These are phyloP conservation scores for Aspergillus homomorphus DNA, from an alignment of 495 filamentous ascomycete genomes.

Conservation along the genomic window DNA sequence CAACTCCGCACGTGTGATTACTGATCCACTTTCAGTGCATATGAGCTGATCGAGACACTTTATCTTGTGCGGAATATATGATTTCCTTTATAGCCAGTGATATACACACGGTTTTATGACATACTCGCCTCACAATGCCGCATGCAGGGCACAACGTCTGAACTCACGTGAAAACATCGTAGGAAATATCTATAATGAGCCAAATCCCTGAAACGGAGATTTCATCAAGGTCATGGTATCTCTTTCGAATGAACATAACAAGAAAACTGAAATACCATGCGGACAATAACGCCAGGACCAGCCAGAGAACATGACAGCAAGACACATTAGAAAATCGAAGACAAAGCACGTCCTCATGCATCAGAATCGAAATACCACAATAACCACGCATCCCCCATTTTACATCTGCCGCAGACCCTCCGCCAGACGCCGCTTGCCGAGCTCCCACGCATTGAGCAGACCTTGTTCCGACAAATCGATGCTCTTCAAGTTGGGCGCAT, in stretches of 20 bases:
- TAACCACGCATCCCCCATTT: conserved; percentile 8
- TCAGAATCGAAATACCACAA: conserved; percentile 20
- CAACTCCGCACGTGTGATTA: neutral
- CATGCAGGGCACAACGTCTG: neutral
- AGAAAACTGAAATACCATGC: conserved; percentile 7
- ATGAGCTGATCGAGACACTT: too few relatives aligned
- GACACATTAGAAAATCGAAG: conserved; percentile 11
- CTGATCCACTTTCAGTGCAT: neutral
- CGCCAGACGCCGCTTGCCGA: conserved; percentile 86
- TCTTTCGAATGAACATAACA: neutral
- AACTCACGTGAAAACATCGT: conserved; percentile 10
- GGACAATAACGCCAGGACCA: conserved; percentile 43
- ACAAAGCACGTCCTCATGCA: conserved; percentile 14
- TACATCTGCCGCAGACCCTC: conserved; percentile 83
- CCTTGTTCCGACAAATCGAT: conserved; percentile 97
- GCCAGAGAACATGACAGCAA: conserved; percentile 31
- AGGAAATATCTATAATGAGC: conserved; percentile 28
- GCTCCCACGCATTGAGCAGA: conserved; percentile 89
- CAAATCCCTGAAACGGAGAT: conserved; percentile 15
- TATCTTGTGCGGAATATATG: too few relatives aligned
- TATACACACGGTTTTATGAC: neutral
- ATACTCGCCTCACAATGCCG: neutral
- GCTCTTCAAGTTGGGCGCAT: conserved; percentile 80
- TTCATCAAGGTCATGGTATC: conserved; percentile 16
- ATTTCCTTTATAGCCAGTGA: neutral